These are phyloP conservation scores for Solanum rostratum DNA, from an alignment of 257 asterid species.

Conservation along the genomic window DNA sequence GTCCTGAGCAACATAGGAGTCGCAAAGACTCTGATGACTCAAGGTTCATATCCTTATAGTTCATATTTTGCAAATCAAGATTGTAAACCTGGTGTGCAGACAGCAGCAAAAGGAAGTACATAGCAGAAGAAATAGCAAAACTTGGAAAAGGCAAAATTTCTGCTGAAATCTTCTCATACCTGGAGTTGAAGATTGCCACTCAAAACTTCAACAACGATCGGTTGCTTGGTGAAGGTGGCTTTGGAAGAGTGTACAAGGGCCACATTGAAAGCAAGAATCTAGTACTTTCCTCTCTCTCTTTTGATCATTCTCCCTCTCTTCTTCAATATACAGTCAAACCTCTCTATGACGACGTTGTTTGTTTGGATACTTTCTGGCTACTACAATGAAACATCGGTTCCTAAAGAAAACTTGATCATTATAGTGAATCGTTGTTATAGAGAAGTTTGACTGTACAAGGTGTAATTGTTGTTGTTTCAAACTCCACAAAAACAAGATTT, in stretches of 20 bases:
- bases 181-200: constrained; percentile 33
- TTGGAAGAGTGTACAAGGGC: constrained; percentile 58
- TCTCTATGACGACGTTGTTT: neutral
- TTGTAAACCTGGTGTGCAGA: constrained; percentile 23
- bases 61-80: neutral
- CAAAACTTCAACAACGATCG: constrained; percentile 20
- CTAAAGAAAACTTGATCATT: neutral
- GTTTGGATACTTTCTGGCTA: neutral
- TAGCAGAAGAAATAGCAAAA: constrained; percentile 51
- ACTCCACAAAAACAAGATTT: neutral
- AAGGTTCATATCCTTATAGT: neutral
- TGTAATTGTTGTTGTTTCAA: too few species aligned
- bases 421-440: neutral
- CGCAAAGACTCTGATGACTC: too few species aligned
- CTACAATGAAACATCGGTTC: neutral
- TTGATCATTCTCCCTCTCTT: neutral
- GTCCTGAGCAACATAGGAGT: too few species aligned
- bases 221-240: constrained; percentile 61
- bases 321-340: neutral
- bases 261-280: constrained; percentile 20
- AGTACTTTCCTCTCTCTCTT: constrained; percentile 7
- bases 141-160: constrained; percentile 48
- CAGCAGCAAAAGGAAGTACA: constrained; percentile 39
- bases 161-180: constrained; percentile 29
- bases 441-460: neutral